Conservation (phyloP, 768 basidiomycete species). For the Lactarius psammicola region DNA sequence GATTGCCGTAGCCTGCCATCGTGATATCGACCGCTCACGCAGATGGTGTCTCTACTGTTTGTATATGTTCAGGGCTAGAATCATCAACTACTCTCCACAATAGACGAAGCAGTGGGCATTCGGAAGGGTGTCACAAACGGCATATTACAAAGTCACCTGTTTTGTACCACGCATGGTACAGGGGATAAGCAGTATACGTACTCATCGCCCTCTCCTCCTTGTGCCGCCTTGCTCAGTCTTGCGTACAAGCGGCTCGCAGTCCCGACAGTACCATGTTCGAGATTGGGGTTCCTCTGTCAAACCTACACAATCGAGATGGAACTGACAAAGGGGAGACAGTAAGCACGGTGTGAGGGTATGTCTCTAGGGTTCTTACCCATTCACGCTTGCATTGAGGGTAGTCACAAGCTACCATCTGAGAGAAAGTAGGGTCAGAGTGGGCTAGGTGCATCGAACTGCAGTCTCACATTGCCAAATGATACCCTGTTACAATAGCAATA, state of each 20-base stretch:
- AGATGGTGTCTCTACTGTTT: neutral
- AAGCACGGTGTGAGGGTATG: neutral
- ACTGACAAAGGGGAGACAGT: conserved; percentile 43
- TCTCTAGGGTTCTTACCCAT: conserved; percentile 61
- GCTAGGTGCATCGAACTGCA: neutral
- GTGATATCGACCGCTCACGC: no score
- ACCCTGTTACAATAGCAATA: conserved; percentile 84
- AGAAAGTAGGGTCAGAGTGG: conserved; percentile 11
- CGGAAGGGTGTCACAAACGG: conserved; percentile 6
- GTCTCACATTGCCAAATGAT: conserved; percentile 74
- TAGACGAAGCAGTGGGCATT: conserved; percentile 1
- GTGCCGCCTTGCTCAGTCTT: conserved; percentile 34
- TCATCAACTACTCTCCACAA: neutral
- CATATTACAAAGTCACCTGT: neutral
- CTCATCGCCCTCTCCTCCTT: conserved; percentile 37
- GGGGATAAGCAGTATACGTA: neutral
- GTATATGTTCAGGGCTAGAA: neutral
- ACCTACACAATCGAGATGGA: conserved; percentile 68
- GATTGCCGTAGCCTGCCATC: no score
- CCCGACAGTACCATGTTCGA: conserved; percentile 68
- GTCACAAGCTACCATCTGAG: conserved; percentile 87
- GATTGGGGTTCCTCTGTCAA: conserved; percentile 53
- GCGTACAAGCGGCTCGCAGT: conserved; percentile 43
- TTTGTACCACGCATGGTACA: neutral
- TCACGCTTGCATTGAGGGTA: conserved; percentile 64